A percentile compares a stretch with the other conserved stretches of the same genome.
phyloP scores from a whole-genome alignment of 495 filamentous ascomycete species.

The Daldinia bambusicola region DNA sequence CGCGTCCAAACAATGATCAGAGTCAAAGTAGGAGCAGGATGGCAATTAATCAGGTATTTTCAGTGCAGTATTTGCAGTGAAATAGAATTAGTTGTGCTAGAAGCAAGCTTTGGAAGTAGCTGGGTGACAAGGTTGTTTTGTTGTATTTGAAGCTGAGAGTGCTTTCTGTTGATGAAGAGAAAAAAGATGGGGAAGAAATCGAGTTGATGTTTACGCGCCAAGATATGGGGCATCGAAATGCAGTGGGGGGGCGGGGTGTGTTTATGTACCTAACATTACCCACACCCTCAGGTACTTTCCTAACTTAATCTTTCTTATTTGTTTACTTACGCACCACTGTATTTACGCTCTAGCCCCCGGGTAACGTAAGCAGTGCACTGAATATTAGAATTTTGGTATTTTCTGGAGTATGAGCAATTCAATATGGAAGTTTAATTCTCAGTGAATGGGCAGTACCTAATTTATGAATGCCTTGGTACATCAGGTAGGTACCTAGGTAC shows the following conservation, averaged over 20 bases:
- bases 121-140: constrained; percentile 24
- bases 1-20: constrained; percentile 32
- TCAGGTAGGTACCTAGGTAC: too few relatives aligned
- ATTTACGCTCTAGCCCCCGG: too few relatives aligned
- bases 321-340: too few relatives aligned
- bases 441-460: too few relatives aligned
- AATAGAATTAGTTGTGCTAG: constrained; percentile 26
- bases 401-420: too few relatives aligned
- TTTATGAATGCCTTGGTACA: too few relatives aligned
- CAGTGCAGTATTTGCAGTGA: constrained; percentile 27
- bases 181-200: background rate
- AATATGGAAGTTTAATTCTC: too few relatives aligned
- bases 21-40: constrained; percentile 24
- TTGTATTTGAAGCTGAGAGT: constrained; percentile 9
- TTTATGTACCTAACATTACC: background rate
- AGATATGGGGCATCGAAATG: constrained; percentile 15
- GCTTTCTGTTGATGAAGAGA: constrained; percentile 12
- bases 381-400: too few relatives aligned
- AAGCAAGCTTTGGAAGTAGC: constrained; percentile 35
- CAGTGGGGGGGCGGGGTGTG: constrained; percentile 7
- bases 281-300: constrained; percentile 21
- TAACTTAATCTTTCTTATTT: background rate
- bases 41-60: constrained; percentile 18
- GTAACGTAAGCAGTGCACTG: too few relatives aligned
- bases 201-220: constrained; percentile 22